phyloP scores from a whole-genome alignment of 305 asterid genomes.

The Fraxinus latifolia region DNA sequence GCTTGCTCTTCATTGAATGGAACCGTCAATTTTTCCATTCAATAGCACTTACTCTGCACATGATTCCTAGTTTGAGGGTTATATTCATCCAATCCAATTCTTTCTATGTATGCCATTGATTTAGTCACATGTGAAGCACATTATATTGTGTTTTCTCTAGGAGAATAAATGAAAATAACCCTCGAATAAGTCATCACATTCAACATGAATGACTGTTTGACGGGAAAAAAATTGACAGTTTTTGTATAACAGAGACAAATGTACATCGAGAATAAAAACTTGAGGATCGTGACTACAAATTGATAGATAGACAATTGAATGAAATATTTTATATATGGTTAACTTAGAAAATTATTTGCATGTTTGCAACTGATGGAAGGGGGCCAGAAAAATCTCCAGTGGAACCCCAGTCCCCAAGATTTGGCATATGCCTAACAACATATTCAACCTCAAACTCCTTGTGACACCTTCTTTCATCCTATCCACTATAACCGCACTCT shows the following conservation, averaged over 20 bases:
- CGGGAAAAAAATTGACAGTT: neutral
- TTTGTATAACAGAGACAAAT: neutral
- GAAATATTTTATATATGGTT: neutral
- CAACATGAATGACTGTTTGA: neutral
- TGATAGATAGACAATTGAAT: too few species aligned
- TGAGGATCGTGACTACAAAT: neutral
- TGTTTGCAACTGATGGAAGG: slow-evolving; percentile 64
- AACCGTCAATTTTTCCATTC: neutral
- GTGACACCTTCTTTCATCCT: slow-evolving; percentile 70
- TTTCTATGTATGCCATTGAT: neutral
- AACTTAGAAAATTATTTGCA: neutral
- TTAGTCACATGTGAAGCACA: neutral
- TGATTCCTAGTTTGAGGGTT: neutral
- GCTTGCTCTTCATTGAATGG: neutral
- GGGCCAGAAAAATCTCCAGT: slow-evolving; percentile 67
- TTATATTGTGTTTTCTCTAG: neutral
- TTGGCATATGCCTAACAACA: slow-evolving; percentile 61
- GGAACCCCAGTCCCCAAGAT: slow-evolving; percentile 72
- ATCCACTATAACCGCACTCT: slow-evolving; percentile 86
- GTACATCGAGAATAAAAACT: neutral
- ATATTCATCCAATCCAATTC: neutral
- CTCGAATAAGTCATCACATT: neutral
- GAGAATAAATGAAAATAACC: neutral
- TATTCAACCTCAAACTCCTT: slow-evolving; percentile 54
- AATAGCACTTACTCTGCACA: too few species aligned